Evolutionary conservation across 75 land plant genomes (phyloP).

Genomic region (Pinus tabuliformis): DNA sequence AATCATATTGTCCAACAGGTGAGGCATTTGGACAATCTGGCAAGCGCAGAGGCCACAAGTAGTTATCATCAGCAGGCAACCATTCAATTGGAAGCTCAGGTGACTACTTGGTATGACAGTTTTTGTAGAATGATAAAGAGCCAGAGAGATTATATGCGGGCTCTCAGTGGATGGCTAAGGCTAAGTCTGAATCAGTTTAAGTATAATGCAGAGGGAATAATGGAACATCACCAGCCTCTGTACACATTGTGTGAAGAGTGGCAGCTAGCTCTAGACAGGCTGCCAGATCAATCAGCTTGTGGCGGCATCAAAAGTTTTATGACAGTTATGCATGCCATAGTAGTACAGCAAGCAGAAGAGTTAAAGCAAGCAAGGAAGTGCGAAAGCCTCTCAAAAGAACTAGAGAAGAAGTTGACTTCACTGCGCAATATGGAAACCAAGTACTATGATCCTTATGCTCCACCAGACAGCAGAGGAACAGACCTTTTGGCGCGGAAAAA

Average conservation of each 20-base stretch:
- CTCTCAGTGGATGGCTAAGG: slow-evolving; percentile 78
- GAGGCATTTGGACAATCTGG: slow-evolving; percentile 44
- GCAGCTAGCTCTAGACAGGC: slow-evolving; percentile 79
- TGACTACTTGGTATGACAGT: slow-evolving; percentile 69
- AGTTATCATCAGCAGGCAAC: slow-evolving; percentile 80
- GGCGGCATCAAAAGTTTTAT: slow-evolving; percentile 85
- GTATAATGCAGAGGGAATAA: slow-evolving; percentile 19
- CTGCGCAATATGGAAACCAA: slow-evolving; percentile 63
- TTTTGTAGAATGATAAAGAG: slow-evolving; percentile 56
- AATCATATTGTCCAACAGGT: slow-evolving; percentile 72
- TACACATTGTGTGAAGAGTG: slow-evolving; percentile 69
- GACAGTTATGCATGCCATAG: slow-evolving; percentile 71
- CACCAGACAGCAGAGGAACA: slow-evolving; percentile 25
- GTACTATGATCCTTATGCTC: slow-evolving; percentile 39
- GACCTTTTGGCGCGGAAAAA: slow-evolving; percentile 69
- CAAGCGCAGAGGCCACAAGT: slow-evolving; percentile 60
- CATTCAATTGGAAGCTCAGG: slow-evolving; percentile 65
- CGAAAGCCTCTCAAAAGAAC: slow-evolving; percentile 63
- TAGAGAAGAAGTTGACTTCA: slow-evolving; percentile 70
- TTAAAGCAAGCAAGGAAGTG: slow-evolving; percentile 60
- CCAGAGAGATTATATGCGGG: slow-evolving; percentile 73
- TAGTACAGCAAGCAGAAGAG: slow-evolving; percentile 73
- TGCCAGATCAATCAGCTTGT: slow-evolving; percentile 86
- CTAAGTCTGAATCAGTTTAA: slow-evolving; percentile 53
- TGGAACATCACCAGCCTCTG: slow-evolving; percentile 11